phyloP scores from a whole-genome alignment of 805 yeast species.

The Hanseniaspora jakobsenii region DNA sequence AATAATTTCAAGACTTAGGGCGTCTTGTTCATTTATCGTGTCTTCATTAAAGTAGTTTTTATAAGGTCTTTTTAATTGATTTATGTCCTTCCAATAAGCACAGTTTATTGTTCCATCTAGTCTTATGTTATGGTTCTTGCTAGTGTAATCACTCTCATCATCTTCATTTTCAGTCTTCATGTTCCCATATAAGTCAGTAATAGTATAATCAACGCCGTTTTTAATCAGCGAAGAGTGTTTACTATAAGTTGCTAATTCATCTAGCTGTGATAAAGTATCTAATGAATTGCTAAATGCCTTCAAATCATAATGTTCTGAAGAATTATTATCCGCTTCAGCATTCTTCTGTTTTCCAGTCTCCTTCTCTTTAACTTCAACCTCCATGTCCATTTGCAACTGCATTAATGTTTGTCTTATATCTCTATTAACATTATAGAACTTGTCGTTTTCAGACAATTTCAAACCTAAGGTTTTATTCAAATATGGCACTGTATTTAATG shows the following conservation, averaged over 20 bases:
- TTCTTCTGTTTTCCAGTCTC: not conserved
- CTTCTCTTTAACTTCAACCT: not conserved
- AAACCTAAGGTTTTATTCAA: conserved; percentile 24
- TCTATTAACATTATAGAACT: conserved; percentile 23
- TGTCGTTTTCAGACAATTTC: conserved; percentile 24
- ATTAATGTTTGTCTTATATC: conserved; percentile 41
- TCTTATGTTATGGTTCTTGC: conserved; percentile 3
- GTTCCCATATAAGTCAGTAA: conserved; percentile 1
- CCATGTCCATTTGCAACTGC: conserved; percentile 34
- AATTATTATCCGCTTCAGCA: not conserved
- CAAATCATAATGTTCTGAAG: not conserved
- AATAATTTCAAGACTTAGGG: not conserved
- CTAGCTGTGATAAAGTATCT: conserved; percentile 3
- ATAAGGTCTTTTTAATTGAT: not conserved
- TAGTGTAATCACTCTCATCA: conserved; percentile 1
- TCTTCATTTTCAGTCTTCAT: not conserved
- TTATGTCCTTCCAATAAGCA: not conserved
- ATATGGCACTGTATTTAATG: conserved; percentile 29
- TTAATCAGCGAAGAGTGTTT: conserved; percentile 1
- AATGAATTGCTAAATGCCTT: not conserved
- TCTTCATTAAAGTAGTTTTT: conserved; percentile 7
- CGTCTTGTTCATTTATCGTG: not conserved
- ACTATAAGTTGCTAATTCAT: not conserved
- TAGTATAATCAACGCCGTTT: conserved; percentile 5
- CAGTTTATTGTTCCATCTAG: conserved; percentile 10